Base-by-base conservation (phyloP, 805 yeast species). In the Yarrowia sp. region DNA sequence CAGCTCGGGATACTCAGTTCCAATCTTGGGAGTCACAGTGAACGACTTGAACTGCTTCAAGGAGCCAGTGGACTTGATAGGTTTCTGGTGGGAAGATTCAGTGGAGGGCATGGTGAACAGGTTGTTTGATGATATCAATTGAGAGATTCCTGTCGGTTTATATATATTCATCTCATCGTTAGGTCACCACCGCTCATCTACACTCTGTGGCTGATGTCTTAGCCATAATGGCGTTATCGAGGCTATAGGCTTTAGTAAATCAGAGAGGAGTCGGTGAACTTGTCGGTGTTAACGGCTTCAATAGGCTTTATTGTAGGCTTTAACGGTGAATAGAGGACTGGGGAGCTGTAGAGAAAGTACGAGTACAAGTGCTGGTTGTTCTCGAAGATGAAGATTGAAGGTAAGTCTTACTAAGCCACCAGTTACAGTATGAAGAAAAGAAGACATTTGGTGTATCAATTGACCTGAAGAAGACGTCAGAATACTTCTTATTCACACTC, bases 21-120 rank as follows among this genome's bases (percentile, higher is more conserved):
- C 78, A 43, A 75, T 70, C 10, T 61, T 71, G n/a, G 77, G 78
- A 7, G 77, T 75, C 15, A 71, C 69, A 38, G 74, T 77, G 17
- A 67, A 55, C 43, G 67, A 74, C 70, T 74, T 71, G 73, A 71
- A 74, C 50, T 42, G 9, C 68, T 75, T 74, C 15, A 75, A 71
- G 3, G 68, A 68, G 9, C 77, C 77, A 30, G 73, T 49, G 15
- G 43, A 58, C 24, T 39, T 34, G 44, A 43, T 43, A 8, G 65
- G 76, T 2, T 9, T n/a, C 15, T 38, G n/a, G 17, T 7, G 58
- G 12, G 17, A 7, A n/a, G 61, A 14, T 9, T 34, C 42, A 34
- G 60, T 17, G 5, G 60, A 53, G 9, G 60, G 46, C 61, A 55
- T 55, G n/a, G 2, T 15, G 12, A 40, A 9, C 10, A n/a, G n/a